Evolutionary conservation across 2,329 filamentous ascomycete species (phyloP).

Genomic region (Cladorrhinum sp.): DNA sequence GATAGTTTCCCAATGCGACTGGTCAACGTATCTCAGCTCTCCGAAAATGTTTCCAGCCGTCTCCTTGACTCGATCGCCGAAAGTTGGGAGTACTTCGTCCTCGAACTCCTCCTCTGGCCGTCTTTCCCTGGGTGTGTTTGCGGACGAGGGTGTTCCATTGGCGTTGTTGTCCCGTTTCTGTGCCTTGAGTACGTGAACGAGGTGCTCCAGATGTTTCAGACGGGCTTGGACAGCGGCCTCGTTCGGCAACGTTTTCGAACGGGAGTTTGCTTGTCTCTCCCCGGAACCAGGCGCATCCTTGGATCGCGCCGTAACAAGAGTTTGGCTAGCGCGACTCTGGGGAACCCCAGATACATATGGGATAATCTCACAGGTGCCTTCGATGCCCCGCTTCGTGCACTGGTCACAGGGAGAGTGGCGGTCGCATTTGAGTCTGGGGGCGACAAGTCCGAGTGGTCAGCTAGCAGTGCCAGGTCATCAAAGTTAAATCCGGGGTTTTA

Average conservation of each 20-base stretch:
- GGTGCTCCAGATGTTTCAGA: conserved; percentile 28
- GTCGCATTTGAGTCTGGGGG: conserved; percentile 34
- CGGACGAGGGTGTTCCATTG: neutral
- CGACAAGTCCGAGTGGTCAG: conserved; percentile 2
- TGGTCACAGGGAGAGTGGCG: conserved; percentile 33
- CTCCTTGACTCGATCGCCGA: conserved; percentile 5
- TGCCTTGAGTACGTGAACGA: conserved; percentile 29
- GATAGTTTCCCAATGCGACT: conserved; percentile 33
- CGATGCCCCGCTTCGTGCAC: conserved; percentile 32
- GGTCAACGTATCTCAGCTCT: conserved; percentile 30
- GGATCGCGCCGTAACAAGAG: neutral
- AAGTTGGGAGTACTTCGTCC: conserved; percentile 9
- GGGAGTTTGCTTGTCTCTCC: neutral
- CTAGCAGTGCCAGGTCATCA: neutral
- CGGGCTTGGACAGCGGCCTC: conserved; percentile 25
- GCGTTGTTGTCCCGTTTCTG: conserved; percentile 15
- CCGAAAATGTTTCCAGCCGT: conserved; percentile 25
- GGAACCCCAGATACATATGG: conserved; percentile 26
- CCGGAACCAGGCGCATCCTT: neutral
- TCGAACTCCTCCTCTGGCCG: neutral
- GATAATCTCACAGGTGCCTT: conserved; percentile 28
- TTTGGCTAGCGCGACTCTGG: conserved; percentile 22
- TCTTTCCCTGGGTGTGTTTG: neutral
- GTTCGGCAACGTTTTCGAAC: conserved; percentile 10
- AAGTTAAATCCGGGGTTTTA: neutral